phyloP scores from a whole-genome alignment of 768 basidiomycete genomes.

The Dacryopinax primogenitus region DNA sequence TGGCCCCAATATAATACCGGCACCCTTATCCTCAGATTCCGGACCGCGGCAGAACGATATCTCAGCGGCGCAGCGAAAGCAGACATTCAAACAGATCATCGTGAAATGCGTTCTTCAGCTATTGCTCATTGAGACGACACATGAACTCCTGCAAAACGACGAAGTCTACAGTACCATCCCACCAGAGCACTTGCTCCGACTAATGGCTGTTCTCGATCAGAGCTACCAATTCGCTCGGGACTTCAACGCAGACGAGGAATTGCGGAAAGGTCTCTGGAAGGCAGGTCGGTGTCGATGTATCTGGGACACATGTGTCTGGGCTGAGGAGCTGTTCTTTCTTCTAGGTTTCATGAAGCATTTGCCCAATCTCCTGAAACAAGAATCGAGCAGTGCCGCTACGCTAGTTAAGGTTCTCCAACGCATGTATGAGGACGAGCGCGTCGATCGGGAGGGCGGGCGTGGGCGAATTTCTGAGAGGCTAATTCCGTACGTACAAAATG shows the following conservation, averaged over 20 bases:
- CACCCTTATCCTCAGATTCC: slow-evolving; percentile 68
- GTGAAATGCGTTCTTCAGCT: slow-evolving; percentile 98
- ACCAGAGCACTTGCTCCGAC: slow-evolving; percentile 76
- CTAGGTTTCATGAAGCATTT: slow-evolving; percentile 98
- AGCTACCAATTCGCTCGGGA: slow-evolving; percentile 94
- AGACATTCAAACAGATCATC: slow-evolving; percentile 95
- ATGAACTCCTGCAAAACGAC: slow-evolving; percentile 84
- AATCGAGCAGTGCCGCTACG: slow-evolving; percentile 92
- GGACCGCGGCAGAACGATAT: slow-evolving; percentile 35
- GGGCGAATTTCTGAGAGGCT: slow-evolving; percentile 62
- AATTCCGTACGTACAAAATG: slow-evolving; percentile 37
- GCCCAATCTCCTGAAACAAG: slow-evolving; percentile 93
- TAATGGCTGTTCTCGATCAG: slow-evolving; percentile 93
- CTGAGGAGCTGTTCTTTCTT: not conserved
- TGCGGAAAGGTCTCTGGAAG: slow-evolving; percentile 97
- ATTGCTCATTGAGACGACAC: slow-evolving; percentile 91
- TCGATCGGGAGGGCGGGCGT: slow-evolving; percentile 47
- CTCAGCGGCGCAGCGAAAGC: slow-evolving; percentile 48
- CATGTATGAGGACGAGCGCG: slow-evolving; percentile 88
- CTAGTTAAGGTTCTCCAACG: slow-evolving; percentile 80
- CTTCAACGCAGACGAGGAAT: slow-evolving; percentile 97
- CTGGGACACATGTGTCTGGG: not conserved
- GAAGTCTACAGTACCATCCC: slow-evolving; percentile 89
- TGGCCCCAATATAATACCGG: slow-evolving; percentile 61
- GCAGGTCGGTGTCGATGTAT: slow-evolving; percentile 57